Conservation (phyloP, 2,329 filamentous ascomycete genomes). For the Aspergillus sojae region DNA sequence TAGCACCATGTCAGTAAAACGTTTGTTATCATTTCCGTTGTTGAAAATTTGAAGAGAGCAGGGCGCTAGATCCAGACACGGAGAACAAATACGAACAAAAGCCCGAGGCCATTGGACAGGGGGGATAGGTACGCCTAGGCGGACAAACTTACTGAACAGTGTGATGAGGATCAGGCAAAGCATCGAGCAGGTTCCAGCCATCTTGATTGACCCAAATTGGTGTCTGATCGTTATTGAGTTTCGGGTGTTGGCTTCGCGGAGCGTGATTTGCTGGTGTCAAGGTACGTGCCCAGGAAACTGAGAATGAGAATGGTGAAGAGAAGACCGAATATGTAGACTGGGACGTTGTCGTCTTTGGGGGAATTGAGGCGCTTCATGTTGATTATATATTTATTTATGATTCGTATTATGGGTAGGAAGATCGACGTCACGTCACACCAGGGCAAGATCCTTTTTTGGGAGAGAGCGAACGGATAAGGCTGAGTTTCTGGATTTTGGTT, state of each 20-base stretch:
- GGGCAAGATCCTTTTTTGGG: background rate
- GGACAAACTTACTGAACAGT: constrained; percentile 44
- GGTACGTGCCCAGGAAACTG: constrained; percentile 27
- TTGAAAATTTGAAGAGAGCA: background rate
- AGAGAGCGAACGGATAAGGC: background rate
- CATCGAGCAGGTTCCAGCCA: constrained; percentile 40
- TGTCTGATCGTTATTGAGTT: background rate
- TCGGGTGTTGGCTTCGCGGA: constrained; percentile 7
- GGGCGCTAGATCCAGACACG: background rate
- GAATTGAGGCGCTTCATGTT: constrained; percentile 29
- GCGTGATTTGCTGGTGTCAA: constrained; percentile 16
- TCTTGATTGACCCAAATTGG: constrained; percentile 17
- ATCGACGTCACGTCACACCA: constrained; percentile 26
- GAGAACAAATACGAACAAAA: background rate
- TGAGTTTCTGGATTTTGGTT: background rate
- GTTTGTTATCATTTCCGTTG: background rate
- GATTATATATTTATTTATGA: background rate
- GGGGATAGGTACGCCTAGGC: background rate
- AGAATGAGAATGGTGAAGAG: constrained; percentile 30
- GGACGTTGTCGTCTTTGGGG: constrained; percentile 27
- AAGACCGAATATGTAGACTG: constrained; percentile 32
- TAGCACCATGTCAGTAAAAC: constrained; percentile 30
- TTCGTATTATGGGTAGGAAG: background rate
- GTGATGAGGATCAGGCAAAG: constrained; percentile 51
- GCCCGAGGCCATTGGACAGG: background rate